Evolutionary conservation across 768 basidiomycete species (phyloP).

Genomic region (Rhodosporidiobolus odoratus): DNA sequence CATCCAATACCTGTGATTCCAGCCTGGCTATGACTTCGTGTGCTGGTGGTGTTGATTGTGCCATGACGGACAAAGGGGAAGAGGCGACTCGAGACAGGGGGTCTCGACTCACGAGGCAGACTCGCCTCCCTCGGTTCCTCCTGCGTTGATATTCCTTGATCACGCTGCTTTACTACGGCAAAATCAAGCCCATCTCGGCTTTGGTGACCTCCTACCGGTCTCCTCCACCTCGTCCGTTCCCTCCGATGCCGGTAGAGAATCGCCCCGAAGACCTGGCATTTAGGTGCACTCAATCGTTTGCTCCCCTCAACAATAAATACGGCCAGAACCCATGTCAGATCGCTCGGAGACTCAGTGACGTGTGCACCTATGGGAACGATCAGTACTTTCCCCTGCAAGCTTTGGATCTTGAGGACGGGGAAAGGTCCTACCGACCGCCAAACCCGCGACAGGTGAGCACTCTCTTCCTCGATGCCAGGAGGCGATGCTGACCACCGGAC

Average conservation of each 20-base stretch:
- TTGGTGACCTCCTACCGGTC: not conserved
- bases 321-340: constrained; percentile 46
- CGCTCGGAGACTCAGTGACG: constrained; percentile 16
- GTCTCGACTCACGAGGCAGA: too few relatives aligned
- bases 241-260: not conserved
- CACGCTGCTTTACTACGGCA: too few relatives aligned
- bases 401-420: constrained; percentile 5
- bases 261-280: not conserved
- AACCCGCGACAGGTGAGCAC: not conserved
- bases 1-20: constrained; percentile 28
- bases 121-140: too few relatives aligned
- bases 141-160: too few relatives aligned
- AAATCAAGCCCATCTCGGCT: too few relatives aligned
- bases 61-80: too few relatives aligned
- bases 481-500: not conserved
- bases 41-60: not conserved
- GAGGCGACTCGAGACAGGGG: too few relatives aligned
- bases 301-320: constrained; percentile 42
- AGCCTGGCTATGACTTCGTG: constrained; percentile 1
- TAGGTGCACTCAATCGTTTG: constrained; percentile 13
- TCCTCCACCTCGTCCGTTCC: not conserved
- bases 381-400: constrained; percentile 7
- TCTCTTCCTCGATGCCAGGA: not conserved
- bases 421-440: constrained; percentile 8
- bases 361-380: not conserved